Conservation (phyloP, 306 rosid species). For the Macrotyloma uniflorum region DNA sequence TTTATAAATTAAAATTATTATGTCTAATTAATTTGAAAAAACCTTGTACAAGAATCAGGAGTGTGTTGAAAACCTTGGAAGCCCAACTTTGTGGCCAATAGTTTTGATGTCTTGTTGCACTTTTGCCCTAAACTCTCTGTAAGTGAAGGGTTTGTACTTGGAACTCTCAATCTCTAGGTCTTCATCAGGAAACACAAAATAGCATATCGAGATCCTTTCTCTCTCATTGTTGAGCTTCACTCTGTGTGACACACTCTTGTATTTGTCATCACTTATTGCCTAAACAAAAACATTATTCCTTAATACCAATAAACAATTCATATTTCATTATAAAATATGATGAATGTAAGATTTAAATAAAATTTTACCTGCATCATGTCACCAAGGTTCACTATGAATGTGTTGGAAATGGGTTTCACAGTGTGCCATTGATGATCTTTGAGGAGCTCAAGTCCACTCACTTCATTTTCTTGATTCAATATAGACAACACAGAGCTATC, state of each 20-base stretch:
- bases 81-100: slow-evolving; percentile 60
- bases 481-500: slow-evolving; percentile 66
- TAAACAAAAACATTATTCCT: neutral
- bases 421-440: slow-evolving; percentile 49
- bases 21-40: no score
- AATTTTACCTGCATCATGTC: slow-evolving; percentile 69
- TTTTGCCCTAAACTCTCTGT: slow-evolving; percentile 55
- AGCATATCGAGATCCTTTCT: slow-evolving; percentile 58
- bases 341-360: no score
- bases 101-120: slow-evolving; percentile 52
- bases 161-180: slow-evolving; percentile 48
- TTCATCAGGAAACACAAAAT: slow-evolving; percentile 62
- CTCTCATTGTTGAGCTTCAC: slow-evolving; percentile 48
- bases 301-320: neutral
- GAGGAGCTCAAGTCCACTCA: slow-evolving; percentile 59
- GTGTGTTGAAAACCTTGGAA: slow-evolving; percentile 50
- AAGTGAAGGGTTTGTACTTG: slow-evolving; percentile 61
- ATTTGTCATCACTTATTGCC: slow-evolving; percentile 64
- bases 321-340: neutral
- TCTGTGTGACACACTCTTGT: slow-evolving; percentile 54
- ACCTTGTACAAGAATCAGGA: no score
- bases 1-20: no score
- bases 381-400: slow-evolving; percentile 62
- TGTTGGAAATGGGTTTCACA: slow-evolving; percentile 48
- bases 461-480: slow-evolving; percentile 46